These are phyloP conservation scores for Penicillium sp. DNA, from an alignment of 2,329 filamentous ascomycete species.

Conservation along the genomic window DNA sequence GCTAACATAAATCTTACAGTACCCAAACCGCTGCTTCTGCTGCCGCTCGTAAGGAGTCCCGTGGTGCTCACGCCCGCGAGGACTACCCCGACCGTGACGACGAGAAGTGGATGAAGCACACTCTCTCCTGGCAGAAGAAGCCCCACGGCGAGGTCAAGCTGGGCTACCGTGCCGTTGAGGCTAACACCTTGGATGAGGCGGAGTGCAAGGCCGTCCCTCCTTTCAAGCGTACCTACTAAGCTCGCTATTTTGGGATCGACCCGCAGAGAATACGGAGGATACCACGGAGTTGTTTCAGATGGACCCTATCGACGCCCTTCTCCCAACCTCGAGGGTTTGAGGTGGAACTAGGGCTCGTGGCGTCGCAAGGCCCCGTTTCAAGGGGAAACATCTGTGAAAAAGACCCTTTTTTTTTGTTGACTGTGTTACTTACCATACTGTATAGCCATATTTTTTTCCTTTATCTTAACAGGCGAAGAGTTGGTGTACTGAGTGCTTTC, in stretches of 20 bases:
- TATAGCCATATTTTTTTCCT: slow-evolving; percentile 40
- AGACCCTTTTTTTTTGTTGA: slow-evolving; percentile 34
- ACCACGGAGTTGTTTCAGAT: slow-evolving; percentile 23
- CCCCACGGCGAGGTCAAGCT: slow-evolving; percentile 86
- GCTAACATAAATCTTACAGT: slow-evolving; percentile 42
- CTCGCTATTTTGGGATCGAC: slow-evolving; percentile 10
- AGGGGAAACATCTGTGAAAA: slow-evolving; percentile 26
- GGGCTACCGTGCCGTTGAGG: slow-evolving; percentile 78
- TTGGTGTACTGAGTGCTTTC: slow-evolving; percentile 31
- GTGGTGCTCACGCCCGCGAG: slow-evolving; percentile 94
- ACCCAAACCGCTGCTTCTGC: slow-evolving; percentile 89
- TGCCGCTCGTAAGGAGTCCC: slow-evolving; percentile 92
- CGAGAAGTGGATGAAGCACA: slow-evolving; percentile 99
- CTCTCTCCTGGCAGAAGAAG: slow-evolving; percentile 89
- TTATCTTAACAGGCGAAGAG: slow-evolving; percentile 34
- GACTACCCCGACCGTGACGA: slow-evolving; percentile 96
- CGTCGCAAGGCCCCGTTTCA: slow-evolving; percentile 9
- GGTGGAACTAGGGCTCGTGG: slow-evolving; percentile 12
- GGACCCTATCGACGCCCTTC: slow-evolving; percentile 5
- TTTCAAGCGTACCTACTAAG: slow-evolving; percentile 70
- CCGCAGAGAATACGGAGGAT: slow-evolving; percentile 12
- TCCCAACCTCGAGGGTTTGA: background rate
- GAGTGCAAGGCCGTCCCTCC: slow-evolving; percentile 96
- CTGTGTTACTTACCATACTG: slow-evolving; percentile 37
- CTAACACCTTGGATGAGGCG: slow-evolving; percentile 82